Evolutionary conservation across 345 rosid genomes (phyloP).

Genomic region (Brassica incana): DNA sequence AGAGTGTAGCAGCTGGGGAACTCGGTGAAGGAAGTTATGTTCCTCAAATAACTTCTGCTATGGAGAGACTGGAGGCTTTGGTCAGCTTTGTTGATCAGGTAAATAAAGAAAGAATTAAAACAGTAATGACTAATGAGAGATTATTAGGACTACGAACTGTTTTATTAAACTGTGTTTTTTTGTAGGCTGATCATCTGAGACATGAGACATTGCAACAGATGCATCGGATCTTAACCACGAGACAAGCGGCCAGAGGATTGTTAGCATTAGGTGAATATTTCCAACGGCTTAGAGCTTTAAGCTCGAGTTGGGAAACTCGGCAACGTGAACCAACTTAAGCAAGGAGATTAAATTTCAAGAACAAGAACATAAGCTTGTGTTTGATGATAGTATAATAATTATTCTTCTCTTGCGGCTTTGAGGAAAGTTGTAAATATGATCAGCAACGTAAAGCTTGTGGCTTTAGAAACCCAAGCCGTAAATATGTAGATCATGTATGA

Average conservation of each 20-base stretch:
- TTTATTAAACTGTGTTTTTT: neutral
- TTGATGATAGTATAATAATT: neutral
- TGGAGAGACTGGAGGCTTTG: constrained; percentile 72
- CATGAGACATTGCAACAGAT: constrained; percentile 82
- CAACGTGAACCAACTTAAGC: constrained; percentile 49
- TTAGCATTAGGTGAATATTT: constrained; percentile 83
- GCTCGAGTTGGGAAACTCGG: constrained; percentile 62
- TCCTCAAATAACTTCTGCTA: constrained; percentile 61
- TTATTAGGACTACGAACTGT: neutral
- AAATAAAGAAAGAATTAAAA: neutral
- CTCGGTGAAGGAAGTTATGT: constrained; percentile 55
- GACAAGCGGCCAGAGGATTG: constrained; percentile 83
- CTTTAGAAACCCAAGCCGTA: constrained; percentile 19
- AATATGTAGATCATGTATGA: neutral
- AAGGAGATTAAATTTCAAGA: neutral
- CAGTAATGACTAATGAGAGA: neutral
- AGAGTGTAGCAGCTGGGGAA: constrained; percentile 61
- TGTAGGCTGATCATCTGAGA: constrained; percentile 91
- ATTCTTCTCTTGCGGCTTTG: constrained; percentile 7
- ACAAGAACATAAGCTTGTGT: constrained; percentile 15
- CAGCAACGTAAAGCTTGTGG: constrained; percentile 13
- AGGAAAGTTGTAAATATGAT: constrained; percentile 32
- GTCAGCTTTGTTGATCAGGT: constrained; percentile 92
- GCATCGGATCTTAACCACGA: constrained; percentile 64
- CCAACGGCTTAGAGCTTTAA: constrained; percentile 69